Evolutionary conservation across 371 early-diverging fungal species (phyloP), one percentile per base, ranked within the genome.

Genomic region (Saksenaea oblongispora): DNA sequence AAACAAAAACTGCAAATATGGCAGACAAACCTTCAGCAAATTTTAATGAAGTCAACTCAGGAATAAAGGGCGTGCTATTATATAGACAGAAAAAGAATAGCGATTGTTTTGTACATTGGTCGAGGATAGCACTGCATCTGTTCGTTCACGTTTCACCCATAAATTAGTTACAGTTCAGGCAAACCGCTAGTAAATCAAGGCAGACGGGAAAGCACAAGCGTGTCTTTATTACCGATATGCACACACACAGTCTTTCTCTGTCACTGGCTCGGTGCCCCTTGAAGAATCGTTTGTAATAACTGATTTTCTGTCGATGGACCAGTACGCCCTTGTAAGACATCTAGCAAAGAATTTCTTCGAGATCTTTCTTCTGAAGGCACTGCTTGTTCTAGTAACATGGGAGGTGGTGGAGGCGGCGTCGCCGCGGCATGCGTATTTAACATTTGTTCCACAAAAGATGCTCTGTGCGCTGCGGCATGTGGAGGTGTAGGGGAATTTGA

Each of bases 1-100:
- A 65, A 60, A 28, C 76, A 76, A 56, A 79, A 79, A 36, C 34
- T 79, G 34, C 35, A 28, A 7, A 28, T 70, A 26, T 73, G 70
- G 70, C 62, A 77, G 59, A 64, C 56, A n/a, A 9, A 15, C n/a
- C 14, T 34, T 4, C 4, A 5, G 1, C 36, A 36, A 13, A 1
- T 34, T 36, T 18, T 9, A 15, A 10, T 34, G 17, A 51, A 17
- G 31, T 60, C 59, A 36, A 13, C 13, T 8, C 36, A 13, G 13
- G 36, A 36, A 36, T 36, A 36, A 36, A 36, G n/a, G n/a, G n/a
- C n/a, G n/a, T n/a, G n/a, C n/a, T n/a, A n/a, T n/a, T n/a, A n/a
- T n/a, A n/a, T n/a, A n/a, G 13, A 36, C 36, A 8, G 36, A 5
- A 8, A 36, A 5, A 36, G 36, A 36, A 36, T 8, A 8, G 36